Evolutionary conservation across 768 basidiomycete genomes (phyloP).

Genomic region (Chalciporus pseudorubinellus): DNA sequence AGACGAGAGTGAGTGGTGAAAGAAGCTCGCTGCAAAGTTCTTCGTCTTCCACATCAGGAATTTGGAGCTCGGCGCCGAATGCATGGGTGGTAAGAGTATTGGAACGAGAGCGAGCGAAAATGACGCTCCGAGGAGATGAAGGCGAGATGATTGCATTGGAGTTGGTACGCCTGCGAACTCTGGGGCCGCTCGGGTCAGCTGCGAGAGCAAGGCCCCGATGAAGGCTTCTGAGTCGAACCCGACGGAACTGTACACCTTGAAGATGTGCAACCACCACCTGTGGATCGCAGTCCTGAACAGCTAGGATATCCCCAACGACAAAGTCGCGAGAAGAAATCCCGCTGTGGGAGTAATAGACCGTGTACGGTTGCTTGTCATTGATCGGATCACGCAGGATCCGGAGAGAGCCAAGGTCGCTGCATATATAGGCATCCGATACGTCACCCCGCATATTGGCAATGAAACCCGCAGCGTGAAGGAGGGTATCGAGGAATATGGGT

Average conservation of each 20-base stretch:
- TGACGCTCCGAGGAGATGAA: slow-evolving; percentile 26
- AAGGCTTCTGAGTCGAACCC: slow-evolving; percentile 50
- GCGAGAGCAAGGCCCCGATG: slow-evolving; percentile 43
- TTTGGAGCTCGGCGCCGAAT: slow-evolving; percentile 1
- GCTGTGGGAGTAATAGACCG: slow-evolving; percentile 49
- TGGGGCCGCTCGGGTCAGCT: slow-evolving; percentile 12
- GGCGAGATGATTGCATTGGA: slow-evolving; percentile 29
- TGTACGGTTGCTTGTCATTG: slow-evolving; percentile 42
- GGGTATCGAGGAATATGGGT: slow-evolving; percentile 62
- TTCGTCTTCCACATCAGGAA: slow-evolving; percentile 6
- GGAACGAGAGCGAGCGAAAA: slow-evolving; percentile 29
- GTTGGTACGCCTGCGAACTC: slow-evolving; percentile 22
- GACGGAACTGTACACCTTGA: slow-evolving; percentile 58
- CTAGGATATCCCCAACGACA: slow-evolving; percentile 53
- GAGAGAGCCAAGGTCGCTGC: slow-evolving; percentile 50
- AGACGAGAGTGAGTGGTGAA: slow-evolving; percentile 42
- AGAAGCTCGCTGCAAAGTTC: slow-evolving; percentile 20
- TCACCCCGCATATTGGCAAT: slow-evolving; percentile 57
- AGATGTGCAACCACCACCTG: slow-evolving; percentile 51
- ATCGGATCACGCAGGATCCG: slow-evolving; percentile 45
- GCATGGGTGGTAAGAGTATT: slow-evolving; percentile 19
- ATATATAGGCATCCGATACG: slow-evolving; percentile 58
- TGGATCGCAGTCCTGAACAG: slow-evolving; percentile 38
- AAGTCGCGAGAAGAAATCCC: slow-evolving; percentile 43
- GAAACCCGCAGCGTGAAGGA: slow-evolving; percentile 71